A percentile compares a stretch with the other conserved stretches of the same genome.
phyloP scores from a whole-genome alignment of 805 yeast genomes.

The Wickerhamomyces ciferrii region DNA sequence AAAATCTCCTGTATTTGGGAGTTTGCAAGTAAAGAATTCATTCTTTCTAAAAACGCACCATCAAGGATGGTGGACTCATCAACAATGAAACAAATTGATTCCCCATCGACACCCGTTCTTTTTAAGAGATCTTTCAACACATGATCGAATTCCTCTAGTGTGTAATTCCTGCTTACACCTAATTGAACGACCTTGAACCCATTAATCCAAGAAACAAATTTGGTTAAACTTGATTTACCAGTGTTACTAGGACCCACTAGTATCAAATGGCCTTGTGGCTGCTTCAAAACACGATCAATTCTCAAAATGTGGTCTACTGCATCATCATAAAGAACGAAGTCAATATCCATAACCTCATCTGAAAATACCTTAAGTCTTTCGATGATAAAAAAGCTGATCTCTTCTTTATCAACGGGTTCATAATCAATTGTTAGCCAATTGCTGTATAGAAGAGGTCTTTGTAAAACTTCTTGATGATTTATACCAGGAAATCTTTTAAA shows the following conservation, averaged over 20 bases:
- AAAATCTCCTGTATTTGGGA: slow-evolving; percentile 90
- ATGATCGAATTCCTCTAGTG: slow-evolving; percentile 60
- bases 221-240: slow-evolving; percentile 72
- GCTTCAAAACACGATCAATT: slow-evolving; percentile 76
- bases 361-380: slow-evolving; percentile 67
- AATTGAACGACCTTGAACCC: slow-evolving; percentile 63
- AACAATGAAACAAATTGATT: slow-evolving; percentile 62
- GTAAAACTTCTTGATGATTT: slow-evolving; percentile 28
- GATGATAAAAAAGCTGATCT: slow-evolving; percentile 46
- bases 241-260: slow-evolving; percentile 78
- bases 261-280: slow-evolving; percentile 87
- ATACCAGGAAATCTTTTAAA: slow-evolving; percentile 39
- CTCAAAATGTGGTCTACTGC: slow-evolving; percentile 70
- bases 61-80: slow-evolving; percentile 79
- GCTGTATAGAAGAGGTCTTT: slow-evolving; percentile 58
- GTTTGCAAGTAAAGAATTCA: slow-evolving; percentile 91
- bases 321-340: slow-evolving; percentile 61
- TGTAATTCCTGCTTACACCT: slow-evolving; percentile 46
- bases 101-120: slow-evolving; percentile 47
- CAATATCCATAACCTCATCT: slow-evolving; percentile 68
- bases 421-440: slow-evolving; percentile 71
- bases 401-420: slow-evolving; percentile 43
- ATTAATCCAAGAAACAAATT: slow-evolving; percentile 90
- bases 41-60: slow-evolving; percentile 77
- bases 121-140: slow-evolving; percentile 51